Conservation (phyloP, 805 yeast genomes). For the Torulaspora delbrueckii region DNA sequence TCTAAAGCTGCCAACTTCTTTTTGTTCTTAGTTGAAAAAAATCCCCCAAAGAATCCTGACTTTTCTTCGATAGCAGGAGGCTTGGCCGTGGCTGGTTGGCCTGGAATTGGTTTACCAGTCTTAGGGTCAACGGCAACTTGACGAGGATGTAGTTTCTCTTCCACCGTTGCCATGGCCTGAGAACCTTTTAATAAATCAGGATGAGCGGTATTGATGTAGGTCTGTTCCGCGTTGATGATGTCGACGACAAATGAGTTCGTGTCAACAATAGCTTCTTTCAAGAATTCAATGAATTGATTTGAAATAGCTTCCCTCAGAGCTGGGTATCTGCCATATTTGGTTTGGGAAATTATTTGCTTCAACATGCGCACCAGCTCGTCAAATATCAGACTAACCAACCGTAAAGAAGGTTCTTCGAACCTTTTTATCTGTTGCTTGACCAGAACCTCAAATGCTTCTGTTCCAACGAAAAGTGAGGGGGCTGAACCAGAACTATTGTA, state of each 20-base stretch:
- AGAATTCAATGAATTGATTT: slow-evolving; percentile 69
- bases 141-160: slow-evolving; percentile 71
- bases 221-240: slow-evolving; percentile 79
- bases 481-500: slow-evolving; percentile 96
- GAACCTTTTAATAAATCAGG: slow-evolving; percentile 94
- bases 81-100: slow-evolving; percentile 30
- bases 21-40: slow-evolving; percentile 86
- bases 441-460: slow-evolving; percentile 92
- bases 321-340: slow-evolving; percentile 86
- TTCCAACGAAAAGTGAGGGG: slow-evolving; percentile 93
- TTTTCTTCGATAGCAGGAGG: slow-evolving; percentile 40
- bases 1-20: slow-evolving; percentile 93
- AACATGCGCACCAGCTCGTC: slow-evolving; percentile 92
- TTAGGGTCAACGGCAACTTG: slow-evolving; percentile 82
- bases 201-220: slow-evolving; percentile 95
- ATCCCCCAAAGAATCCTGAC: slow-evolving; percentile 91
- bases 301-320: slow-evolving; percentile 81
- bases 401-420: slow-evolving; percentile 87
- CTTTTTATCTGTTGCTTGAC: slow-evolving; percentile 91
- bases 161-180: slow-evolving; percentile 87
- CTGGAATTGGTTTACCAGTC: slow-evolving; percentile 71
- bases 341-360: slow-evolving; percentile 74
- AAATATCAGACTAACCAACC: slow-evolving; percentile 84
- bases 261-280: slow-evolving; percentile 76
- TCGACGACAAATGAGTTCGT: slow-evolving; percentile 82